phyloP scores from a whole-genome alignment of 257 asterid genomes.

The Salvia splendens region DNA sequence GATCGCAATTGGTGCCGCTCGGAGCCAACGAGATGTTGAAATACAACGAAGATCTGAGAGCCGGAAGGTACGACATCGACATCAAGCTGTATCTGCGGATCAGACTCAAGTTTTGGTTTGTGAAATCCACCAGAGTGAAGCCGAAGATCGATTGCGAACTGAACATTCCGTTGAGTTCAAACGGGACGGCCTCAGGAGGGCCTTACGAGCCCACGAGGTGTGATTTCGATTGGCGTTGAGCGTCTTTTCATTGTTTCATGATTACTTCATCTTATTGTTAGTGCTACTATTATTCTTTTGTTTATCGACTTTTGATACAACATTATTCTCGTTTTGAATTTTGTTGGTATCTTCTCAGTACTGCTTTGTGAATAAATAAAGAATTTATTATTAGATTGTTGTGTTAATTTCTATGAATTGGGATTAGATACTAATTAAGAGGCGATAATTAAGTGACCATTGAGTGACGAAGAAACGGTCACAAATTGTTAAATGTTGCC shows the following conservation, averaged over 20 bases:
- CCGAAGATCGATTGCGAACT: constrained; percentile 74
- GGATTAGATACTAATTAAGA: background rate
- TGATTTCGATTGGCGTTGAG: constrained; percentile 67
- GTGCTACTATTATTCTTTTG: constrained; percentile 25
- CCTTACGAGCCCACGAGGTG: constrained; percentile 52
- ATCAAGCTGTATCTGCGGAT: constrained; percentile 51
- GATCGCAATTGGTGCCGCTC: constrained; percentile 39
- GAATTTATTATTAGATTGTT: constrained; percentile 5
- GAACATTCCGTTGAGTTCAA: constrained; percentile 53
- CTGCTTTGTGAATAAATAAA: constrained; percentile 33
- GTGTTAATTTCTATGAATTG: background rate
- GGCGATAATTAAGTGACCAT: background rate
- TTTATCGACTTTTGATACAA: constrained; percentile 24
- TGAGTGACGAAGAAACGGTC: constrained; percentile 16
- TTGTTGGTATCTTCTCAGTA: constrained; percentile 9
- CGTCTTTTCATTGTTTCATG: constrained; percentile 13
- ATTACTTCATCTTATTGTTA: background rate
- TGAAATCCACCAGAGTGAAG: constrained; percentile 52
- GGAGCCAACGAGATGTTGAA: constrained; percentile 39
- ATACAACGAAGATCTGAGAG: constrained; percentile 37
- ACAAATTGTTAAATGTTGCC: background rate
- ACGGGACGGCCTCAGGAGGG: constrained; percentile 41
- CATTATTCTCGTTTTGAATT: constrained; percentile 19
- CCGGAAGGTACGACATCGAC: constrained; percentile 48
- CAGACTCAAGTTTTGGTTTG: constrained; percentile 50